Base-by-base conservation (phyloP, 2,329 filamentous ascomycete species). In the Keithomyces neogunnii region DNA sequence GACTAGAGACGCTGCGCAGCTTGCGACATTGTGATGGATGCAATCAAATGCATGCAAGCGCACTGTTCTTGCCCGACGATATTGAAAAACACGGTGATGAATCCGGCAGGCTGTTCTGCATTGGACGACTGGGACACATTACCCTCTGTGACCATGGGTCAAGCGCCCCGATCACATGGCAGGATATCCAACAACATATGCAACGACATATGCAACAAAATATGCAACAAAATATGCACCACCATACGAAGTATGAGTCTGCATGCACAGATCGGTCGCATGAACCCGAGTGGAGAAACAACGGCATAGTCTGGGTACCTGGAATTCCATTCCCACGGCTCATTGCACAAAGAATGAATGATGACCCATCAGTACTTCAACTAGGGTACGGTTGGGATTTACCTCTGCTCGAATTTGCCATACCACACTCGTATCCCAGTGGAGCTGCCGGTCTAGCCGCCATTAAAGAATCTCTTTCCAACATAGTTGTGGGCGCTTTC, bases 41-140 rank as follows among this genome's bases (percentile, higher is more conserved):
- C 33, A 1, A 8, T 7, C 26, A 13, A 6, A 10, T 40, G 40
- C 49, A 50, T 26, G 13, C 19, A 26, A 39, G 29, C 33, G 49
- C 43, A n/a, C 29, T 50, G 7, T 50, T 50, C 29, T 39, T 45
- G 28, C 42, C 35, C 43, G 29, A 44, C 6, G 48, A 49, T 28
- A 6, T 30, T 11, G 28, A 38, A 29, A 19, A 38, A 36, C 13
- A 26, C 9, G n/a, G 13, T 29, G 13, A 6, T 6, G 2, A 1
- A 19, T 39, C 30, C 7, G 9, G 4, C 26, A 7, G 9, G 3
- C 13, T 5, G 28, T 3, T 42, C n/a, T 51, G 50, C 4, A 48
- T 51, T 38, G 50, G 50, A 10, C 3, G 35, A 32, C 45, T 28
- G 19, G 45, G 45, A 44, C 19, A 43, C 2, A 9, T 51, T 44